Conservation (phyloP, 495 filamentous ascomycete genomes). For the Aspergillus nidulans region DNA sequence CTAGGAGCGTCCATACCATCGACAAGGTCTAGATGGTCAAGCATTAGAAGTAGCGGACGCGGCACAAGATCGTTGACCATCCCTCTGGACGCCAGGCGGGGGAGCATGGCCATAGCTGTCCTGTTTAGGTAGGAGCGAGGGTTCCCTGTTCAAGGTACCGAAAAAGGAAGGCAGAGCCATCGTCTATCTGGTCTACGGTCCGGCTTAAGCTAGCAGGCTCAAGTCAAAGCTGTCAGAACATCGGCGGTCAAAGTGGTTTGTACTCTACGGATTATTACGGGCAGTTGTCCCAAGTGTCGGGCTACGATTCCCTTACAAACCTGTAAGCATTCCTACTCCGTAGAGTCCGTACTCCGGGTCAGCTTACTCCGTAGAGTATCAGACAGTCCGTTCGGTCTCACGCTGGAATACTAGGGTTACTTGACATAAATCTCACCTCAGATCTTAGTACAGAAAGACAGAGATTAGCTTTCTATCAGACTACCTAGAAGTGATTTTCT, state of each 20-base stretch:
- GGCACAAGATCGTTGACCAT: background rate
- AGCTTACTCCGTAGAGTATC: background rate
- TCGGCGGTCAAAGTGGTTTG: background rate
- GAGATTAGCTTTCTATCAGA: background rate
- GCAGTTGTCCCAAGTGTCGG: background rate
- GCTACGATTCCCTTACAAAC: background rate
- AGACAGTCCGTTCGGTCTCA: background rate
- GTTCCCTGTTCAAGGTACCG: background rate
- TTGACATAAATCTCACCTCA: background rate
- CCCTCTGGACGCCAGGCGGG: background rate
- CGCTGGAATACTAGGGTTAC: background rate
- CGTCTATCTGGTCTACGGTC: no score
- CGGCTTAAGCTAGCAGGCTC: background rate
- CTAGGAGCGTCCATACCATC: background rate
- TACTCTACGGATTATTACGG: no score
- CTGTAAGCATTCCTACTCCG: background rate
- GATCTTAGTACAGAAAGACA: no score
- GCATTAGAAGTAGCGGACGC: background rate
- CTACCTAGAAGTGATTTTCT: background rate
- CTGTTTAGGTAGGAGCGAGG: constrained; percentile 3
- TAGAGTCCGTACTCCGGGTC: background rate
- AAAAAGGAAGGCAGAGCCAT: background rate
- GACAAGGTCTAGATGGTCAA: background rate
- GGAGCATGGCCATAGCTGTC: background rate
- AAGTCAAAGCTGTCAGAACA: background rate